Evolutionary conservation across 306 rosid species (phyloP).

Genomic region (Vigna unguiculata): DNA sequence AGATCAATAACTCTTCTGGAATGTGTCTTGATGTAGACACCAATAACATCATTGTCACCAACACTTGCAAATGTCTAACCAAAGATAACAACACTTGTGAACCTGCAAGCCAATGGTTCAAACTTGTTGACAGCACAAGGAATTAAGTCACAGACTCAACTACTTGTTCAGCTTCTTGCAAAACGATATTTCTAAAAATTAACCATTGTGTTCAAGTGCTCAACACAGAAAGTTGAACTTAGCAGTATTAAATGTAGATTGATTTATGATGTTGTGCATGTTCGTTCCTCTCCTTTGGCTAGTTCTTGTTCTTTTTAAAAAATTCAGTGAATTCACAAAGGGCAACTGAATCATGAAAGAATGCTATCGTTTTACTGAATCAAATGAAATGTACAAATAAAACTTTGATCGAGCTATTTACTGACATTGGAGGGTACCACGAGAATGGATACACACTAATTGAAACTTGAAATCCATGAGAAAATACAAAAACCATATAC

Average conservation of each 20-base stretch:
- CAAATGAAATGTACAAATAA: background rate
- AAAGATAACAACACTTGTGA: slow-evolving; percentile 55
- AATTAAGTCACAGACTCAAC: slow-evolving; percentile 18
- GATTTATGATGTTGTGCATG: background rate
- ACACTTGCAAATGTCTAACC: slow-evolving; percentile 68
- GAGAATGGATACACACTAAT: background rate
- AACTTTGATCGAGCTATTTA: background rate
- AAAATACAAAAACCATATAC: background rate
- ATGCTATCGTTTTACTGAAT: background rate
- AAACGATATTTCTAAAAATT: background rate
- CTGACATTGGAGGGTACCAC: background rate
- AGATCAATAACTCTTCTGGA: slow-evolving; percentile 33
- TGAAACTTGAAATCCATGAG: slow-evolving; percentile 1
- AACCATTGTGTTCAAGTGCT: background rate
- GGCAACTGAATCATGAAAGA: background rate
- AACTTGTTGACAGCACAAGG: slow-evolving; percentile 68
- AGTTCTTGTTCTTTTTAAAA: background rate
- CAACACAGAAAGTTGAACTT: background rate
- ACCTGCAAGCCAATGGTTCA: slow-evolving; percentile 86
- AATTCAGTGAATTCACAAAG: background rate
- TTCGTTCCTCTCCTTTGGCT: background rate
- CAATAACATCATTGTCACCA: slow-evolving; percentile 64
- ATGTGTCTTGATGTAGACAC: slow-evolving; percentile 75
- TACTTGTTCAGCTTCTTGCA: background rate
- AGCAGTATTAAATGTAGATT: background rate